These are phyloP conservation scores for Cryptosporidium felis DNA, from an alignment of 169 alveolate genomes.

Conservation along the genomic window DNA sequence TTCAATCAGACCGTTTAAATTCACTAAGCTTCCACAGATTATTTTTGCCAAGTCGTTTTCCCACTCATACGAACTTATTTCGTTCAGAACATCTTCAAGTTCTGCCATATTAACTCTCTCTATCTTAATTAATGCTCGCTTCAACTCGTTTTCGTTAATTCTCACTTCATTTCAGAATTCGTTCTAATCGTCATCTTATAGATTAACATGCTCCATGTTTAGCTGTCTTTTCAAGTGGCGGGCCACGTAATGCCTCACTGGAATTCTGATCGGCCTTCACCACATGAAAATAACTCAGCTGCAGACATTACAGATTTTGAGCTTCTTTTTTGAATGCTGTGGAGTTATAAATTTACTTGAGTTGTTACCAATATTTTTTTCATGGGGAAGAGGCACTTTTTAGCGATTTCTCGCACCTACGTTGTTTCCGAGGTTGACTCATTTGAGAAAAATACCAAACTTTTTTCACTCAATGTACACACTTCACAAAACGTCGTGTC, in stretches of 20 bases:
- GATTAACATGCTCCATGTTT: slow-evolving; percentile 41
- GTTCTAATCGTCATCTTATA: neutral
- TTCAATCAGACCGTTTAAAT: slow-evolving; percentile 14
- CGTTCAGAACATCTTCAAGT: neutral
- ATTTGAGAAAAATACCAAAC: too few relatives aligned
- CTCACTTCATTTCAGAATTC: neutral
- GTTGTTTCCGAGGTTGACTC: too few relatives aligned
- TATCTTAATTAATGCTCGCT: slow-evolving; percentile 9
- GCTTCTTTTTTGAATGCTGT: too few relatives aligned
- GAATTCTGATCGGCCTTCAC: slow-evolving; percentile 12
- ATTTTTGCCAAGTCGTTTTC: slow-evolving; percentile 45
- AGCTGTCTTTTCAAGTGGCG: slow-evolving; percentile 72
- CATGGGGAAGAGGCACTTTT: too few relatives aligned
- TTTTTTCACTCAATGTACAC: too few relatives aligned
- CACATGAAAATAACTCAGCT: slow-evolving; percentile 34
- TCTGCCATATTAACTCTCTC: neutral
- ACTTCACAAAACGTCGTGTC: too few relatives aligned
- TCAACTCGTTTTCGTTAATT: neutral
- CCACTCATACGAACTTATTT: slow-evolving; percentile 63
- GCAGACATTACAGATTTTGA: too few relatives aligned
- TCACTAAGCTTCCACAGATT: slow-evolving; percentile 48
- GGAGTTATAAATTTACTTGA: too few relatives aligned
- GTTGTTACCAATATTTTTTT: too few relatives aligned
- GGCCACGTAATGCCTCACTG: slow-evolving; percentile 68
- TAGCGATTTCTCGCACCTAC: too few relatives aligned